These are phyloP conservation scores for Xylaria sp. DNA, from an alignment of 2,329 filamentous ascomycete genomes.

Conservation along the genomic window DNA sequence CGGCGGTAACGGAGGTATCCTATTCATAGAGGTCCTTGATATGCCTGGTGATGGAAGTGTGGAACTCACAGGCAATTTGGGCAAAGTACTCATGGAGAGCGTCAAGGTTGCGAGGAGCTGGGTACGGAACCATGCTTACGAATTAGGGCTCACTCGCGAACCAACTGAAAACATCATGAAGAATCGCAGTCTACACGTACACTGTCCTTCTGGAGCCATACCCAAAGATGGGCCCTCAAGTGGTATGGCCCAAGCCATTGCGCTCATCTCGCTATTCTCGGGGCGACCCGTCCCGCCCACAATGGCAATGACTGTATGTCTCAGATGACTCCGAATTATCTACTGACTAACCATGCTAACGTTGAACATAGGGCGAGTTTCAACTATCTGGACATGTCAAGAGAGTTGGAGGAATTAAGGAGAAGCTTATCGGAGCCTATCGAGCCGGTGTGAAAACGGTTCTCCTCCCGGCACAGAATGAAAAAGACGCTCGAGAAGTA, in stretches of 20 bases:
- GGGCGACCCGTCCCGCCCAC: constrained; percentile 88
- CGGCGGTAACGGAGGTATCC: constrained; percentile 92
- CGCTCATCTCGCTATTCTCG: constrained; percentile 88
- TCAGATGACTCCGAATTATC: constrained; percentile 30
- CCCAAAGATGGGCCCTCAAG: constrained; percentile 92
- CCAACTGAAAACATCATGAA: constrained; percentile 95
- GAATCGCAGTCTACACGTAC: constrained; percentile 91
- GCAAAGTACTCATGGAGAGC: constrained; percentile 95
- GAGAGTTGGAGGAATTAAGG: constrained; percentile 96
- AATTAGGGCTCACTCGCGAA: constrained; percentile 84
- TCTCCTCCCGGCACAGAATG: constrained; percentile 85
- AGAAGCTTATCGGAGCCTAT: constrained; percentile 95
- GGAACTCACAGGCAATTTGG: constrained; percentile 94
- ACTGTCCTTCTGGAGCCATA: constrained; percentile 93
- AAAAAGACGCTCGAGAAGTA: constrained; percentile 91
- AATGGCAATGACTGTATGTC: constrained; percentile 89
- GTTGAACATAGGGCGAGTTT: constrained; percentile 67
- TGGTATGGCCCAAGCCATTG: constrained; percentile 93
- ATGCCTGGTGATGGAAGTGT: constrained; percentile 95
- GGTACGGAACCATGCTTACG: constrained; percentile 96
- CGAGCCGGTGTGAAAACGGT: constrained; percentile 96
- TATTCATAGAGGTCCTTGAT: constrained; percentile 98
- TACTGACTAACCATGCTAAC: constrained; percentile 40
- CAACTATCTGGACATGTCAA: constrained; percentile 89
- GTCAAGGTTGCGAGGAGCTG: constrained; percentile 96